Evolutionary conservation across 371 early-diverging fungal genomes (phyloP).

Genomic region (Syncephalastrum racemosum): DNA sequence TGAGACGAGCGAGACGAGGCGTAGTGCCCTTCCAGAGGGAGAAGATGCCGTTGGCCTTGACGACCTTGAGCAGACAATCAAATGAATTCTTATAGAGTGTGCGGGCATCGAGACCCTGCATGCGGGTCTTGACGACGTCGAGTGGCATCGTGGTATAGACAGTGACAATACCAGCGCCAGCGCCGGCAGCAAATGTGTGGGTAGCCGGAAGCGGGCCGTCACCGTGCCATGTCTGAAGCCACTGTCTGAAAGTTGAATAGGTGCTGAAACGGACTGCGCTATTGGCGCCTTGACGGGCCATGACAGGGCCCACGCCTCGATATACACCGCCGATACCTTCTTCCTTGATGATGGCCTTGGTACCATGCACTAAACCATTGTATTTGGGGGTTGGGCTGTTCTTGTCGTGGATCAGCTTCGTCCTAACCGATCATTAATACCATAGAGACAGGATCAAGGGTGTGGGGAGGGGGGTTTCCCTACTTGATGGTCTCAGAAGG

Average conservation of each 20-base stretch:
- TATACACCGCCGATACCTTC: slow-evolving; percentile 88
- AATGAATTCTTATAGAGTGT: slow-evolving; percentile 67
- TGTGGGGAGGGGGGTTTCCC: no score
- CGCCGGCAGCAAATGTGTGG: slow-evolving; percentile 74
- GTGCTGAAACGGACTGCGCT: slow-evolving; percentile 87
- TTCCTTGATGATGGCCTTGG: slow-evolving; percentile 56
- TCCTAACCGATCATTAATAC: slow-evolving; percentile 44
- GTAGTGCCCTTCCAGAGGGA: slow-evolving; percentile 95
- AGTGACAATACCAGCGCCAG: slow-evolving; percentile 85
- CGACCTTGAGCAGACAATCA: slow-evolving; percentile 74
- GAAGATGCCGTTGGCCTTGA: slow-evolving; percentile 71
- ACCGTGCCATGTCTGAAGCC: slow-evolving; percentile 42
- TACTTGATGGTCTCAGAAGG: slow-evolving; percentile 93
- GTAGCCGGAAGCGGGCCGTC: slow-evolving; percentile 60
- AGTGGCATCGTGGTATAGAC: slow-evolving; percentile 94
- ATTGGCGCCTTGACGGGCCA: slow-evolving; percentile 92
- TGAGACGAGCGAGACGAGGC: slow-evolving; percentile 82
- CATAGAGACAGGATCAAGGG: not conserved
- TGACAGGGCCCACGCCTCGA: slow-evolving; percentile 86
- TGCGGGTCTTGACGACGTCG: slow-evolving; percentile 92
- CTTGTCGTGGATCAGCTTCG: slow-evolving; percentile 82
- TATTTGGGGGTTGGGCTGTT: slow-evolving; percentile 69
- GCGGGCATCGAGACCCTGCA: slow-evolving; percentile 81
- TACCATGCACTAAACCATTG: slow-evolving; percentile 80
- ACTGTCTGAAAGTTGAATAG: slow-evolving; percentile 77